A percentile compares a stretch with the other conserved stretches of the same genome.
These are phyloP conservation scores for Xerocomus spinulosus DNA, from an alignment of 768 basidiomycete species.

Conservation along the genomic window DNA sequence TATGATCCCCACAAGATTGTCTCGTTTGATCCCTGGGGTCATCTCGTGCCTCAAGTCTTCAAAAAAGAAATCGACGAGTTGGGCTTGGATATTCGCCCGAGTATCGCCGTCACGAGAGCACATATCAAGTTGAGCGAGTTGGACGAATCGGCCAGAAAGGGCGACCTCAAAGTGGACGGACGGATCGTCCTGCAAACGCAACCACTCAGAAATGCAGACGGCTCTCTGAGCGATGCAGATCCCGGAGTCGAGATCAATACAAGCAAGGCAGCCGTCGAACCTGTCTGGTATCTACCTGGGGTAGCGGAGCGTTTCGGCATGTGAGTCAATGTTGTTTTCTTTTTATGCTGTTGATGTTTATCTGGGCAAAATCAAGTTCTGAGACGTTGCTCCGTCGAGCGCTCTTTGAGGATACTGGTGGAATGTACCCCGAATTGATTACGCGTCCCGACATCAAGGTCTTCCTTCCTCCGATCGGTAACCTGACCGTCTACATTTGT, in stretches of 20 bases:
- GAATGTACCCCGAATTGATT: constrained; percentile 94
- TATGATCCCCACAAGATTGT: constrained; percentile 76
- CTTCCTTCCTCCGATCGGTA: constrained; percentile 93
- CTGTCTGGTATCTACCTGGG: constrained; percentile 93
- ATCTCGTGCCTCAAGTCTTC: constrained; percentile 74
- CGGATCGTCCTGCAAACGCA: constrained; percentile 70
- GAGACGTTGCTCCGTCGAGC: constrained; percentile 84
- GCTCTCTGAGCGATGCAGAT: constrained; percentile 47
- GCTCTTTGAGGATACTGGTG: constrained; percentile 93
- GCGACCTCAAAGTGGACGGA: constrained; percentile 74
- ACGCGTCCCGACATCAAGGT: constrained; percentile 94
- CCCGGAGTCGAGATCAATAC: constrained; percentile 84
- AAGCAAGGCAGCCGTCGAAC: constrained; percentile 94
- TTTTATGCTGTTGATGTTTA: neutral
- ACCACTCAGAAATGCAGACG: constrained; percentile 61
- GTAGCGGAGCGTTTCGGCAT: constrained; percentile 93
- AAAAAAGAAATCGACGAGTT: constrained; percentile 52
- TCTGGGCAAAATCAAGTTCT: constrained; percentile 42
- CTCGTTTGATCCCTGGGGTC: constrained; percentile 91
- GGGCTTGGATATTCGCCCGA: constrained; percentile 84
- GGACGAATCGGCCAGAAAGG: constrained; percentile 72
- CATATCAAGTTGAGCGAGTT: constrained; percentile 95
- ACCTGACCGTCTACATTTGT: constrained; percentile 90
- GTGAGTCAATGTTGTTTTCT: constrained; percentile 39
- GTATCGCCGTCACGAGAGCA: constrained; percentile 88